Conservation (phyloP, 129 eudicot genomes). For the Kitagawia praeruptora region DNA sequence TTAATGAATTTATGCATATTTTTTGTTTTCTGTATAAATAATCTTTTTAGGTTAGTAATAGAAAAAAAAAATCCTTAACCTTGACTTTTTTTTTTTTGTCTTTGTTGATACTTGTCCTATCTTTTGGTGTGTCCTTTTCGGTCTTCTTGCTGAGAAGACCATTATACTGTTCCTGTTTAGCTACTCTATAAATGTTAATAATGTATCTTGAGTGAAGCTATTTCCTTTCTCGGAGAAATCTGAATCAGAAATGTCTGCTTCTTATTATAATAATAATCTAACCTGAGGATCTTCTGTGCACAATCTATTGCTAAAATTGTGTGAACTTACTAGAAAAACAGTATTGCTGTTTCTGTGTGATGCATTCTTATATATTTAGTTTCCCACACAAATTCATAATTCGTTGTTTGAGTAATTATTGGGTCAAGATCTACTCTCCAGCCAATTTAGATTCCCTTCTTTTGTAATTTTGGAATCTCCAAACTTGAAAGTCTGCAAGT, state of each 20-base stretch:
- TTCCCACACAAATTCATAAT: not conserved
- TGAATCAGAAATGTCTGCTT: not conserved
- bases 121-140: not conserved
- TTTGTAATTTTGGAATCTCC: not conserved
- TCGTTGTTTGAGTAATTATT: not conserved
- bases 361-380: conserved; percentile 3
- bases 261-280: not conserved
- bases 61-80: not conserved
- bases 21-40: not conserved
- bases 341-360: not conserved
- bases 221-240: not conserved
- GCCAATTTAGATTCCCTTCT: not conserved
- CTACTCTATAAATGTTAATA: not conserved
- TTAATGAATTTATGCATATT: not conserved
- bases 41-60: not conserved
- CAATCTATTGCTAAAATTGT: not conserved
- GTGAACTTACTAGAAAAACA: not conserved
- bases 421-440: not conserved
- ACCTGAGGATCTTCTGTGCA: not conserved
- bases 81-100: not conserved
- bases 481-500: not conserved
- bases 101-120: not conserved
- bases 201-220: not conserved
- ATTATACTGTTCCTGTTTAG: not conserved
- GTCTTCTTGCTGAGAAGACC: not conserved